phyloP scores from a whole-genome alignment of 495 filamentous ascomycete species.

The Lentithecium fluviatile region DNA sequence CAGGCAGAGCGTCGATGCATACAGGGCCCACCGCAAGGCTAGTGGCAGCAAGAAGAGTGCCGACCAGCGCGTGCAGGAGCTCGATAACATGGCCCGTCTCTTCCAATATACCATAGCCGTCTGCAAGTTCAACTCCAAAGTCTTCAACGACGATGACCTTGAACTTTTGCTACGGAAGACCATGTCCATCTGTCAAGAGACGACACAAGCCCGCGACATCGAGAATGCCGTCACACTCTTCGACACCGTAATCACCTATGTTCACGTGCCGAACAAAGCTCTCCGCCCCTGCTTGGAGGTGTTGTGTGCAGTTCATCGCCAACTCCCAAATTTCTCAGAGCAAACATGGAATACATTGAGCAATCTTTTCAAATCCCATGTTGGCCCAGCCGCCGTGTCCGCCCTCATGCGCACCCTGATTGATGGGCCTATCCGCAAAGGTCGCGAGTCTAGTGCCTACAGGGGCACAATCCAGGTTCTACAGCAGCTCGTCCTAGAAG shows the following conservation, averaged over 20 bases:
- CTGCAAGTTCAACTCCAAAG: constrained; percentile 79
- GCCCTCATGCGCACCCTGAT: constrained; percentile 34
- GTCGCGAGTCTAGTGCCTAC: constrained; percentile 12
- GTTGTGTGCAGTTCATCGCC: constrained; percentile 77
- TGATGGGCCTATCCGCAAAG: constrained; percentile 10
- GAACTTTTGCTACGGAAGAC: constrained; percentile 64
- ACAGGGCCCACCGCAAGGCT: constrained; percentile 37
- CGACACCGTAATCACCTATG: constrained; percentile 75
- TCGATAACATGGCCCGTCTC: constrained; percentile 64
- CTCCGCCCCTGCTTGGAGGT: constrained; percentile 72
- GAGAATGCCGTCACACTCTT: constrained; percentile 73
- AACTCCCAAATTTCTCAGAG: constrained; percentile 66
- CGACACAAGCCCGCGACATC: constrained; percentile 70
- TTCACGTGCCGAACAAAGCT: constrained; percentile 66
- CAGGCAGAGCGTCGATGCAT: constrained; percentile 51
- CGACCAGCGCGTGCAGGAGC: constrained; percentile 56
- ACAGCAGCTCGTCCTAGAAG: constrained; percentile 29
- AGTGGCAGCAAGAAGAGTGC: constrained; percentile 35
- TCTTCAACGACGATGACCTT: constrained; percentile 66
- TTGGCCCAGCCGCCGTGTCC: constrained; percentile 52
- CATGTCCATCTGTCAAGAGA: constrained; percentile 71
- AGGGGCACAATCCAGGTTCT: constrained; percentile 38
- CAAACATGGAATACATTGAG: constrained; percentile 72
- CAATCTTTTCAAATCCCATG: constrained; percentile 76
- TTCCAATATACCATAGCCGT: constrained; percentile 75